These are phyloP conservation scores for Xylaria sp. DNA, from an alignment of 2,329 filamentous ascomycete genomes.

Conservation along the genomic window DNA sequence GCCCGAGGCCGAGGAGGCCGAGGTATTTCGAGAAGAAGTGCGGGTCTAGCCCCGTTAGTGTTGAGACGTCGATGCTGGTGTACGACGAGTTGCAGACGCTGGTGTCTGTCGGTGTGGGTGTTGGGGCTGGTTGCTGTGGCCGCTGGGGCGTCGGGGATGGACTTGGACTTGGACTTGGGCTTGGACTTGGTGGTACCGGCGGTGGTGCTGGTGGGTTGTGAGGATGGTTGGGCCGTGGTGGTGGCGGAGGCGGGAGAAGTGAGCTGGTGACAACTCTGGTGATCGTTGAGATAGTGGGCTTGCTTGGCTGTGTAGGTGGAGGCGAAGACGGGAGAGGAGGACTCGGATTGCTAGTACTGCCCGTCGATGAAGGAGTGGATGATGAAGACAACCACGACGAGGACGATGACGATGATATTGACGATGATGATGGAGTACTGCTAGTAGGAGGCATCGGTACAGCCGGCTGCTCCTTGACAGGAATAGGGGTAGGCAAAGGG, in stretches of 20 bases:
- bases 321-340: not conserved
- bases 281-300: not conserved
- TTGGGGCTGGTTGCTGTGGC: not conserved
- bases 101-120: conserved; percentile 13
- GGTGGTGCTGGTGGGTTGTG: not conserved
- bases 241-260: not conserved
- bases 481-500: not conserved
- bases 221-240: not conserved
- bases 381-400: not conserved
- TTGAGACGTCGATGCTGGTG: conserved; percentile 39
- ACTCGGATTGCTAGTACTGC: not conserved
- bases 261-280: conserved; percentile 2
- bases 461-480: conserved; percentile 10
- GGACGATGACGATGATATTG: not conserved
- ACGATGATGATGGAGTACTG: not conserved
- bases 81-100: conserved; percentile 38
- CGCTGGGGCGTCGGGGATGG: not conserved
- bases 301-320: not conserved
- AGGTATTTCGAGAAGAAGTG: conserved; percentile 40
- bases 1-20: conserved; percentile 34
- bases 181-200: not conserved
- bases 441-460: not conserved
- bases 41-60: conserved; percentile 36
- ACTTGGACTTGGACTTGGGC: no score
- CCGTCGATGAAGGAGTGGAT: not conserved